Evolutionary conservation across 768 basidiomycete species (phyloP), one percentile per base, ranked within the genome.

Genomic region (Polyporus arcularius): DNA sequence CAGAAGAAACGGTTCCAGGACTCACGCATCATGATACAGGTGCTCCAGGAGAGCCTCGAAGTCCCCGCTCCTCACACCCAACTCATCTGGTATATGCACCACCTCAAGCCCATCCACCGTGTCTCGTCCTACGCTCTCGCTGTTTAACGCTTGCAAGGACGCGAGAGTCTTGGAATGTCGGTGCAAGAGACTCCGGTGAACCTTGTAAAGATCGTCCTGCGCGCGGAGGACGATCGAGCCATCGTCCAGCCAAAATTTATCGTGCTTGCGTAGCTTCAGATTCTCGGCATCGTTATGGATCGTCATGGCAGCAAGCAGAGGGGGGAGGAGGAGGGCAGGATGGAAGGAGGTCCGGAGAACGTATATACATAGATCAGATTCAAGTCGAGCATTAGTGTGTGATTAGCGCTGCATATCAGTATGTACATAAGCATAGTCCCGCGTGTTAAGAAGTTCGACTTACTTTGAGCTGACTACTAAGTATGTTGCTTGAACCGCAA

Each of bases 11-110:
- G 43, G 55, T 40, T 9, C 6, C 51, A 39, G 61, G 41, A 82
- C 86, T 79, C 72, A 90, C 89, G 71, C 71, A 67, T 89, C 84
- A 67, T 88, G 84, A 68, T 90, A 90, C 32, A 90, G 67, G 72
- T 88, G 82, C 59, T 79, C 78, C n/a, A 90, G 73, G 50, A 91
- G 70, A 1, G 75, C 77, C 50, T 82, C 80, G 6, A 88, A 77
- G 68, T 90, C 88, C 45, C 71, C 67, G 16, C 75, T 71, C 41
- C 66, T 69, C 51, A 83, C 75, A 35, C 72, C 69, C 16, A 75
- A 70, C 46, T 77, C 72, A 30, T 67, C 69, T 49, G 82, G 80
- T 43, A 83, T 67, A 48, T 66, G 55, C 49, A 71, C 55, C 46
- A 68, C 64, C 8, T 65, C 53, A 38, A 61, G 32, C 21, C 40